Conservation (phyloP, 2,329 filamentous ascomycete species). For the Ophiognomonia clavigignenti-juglandacearum region DNA sequence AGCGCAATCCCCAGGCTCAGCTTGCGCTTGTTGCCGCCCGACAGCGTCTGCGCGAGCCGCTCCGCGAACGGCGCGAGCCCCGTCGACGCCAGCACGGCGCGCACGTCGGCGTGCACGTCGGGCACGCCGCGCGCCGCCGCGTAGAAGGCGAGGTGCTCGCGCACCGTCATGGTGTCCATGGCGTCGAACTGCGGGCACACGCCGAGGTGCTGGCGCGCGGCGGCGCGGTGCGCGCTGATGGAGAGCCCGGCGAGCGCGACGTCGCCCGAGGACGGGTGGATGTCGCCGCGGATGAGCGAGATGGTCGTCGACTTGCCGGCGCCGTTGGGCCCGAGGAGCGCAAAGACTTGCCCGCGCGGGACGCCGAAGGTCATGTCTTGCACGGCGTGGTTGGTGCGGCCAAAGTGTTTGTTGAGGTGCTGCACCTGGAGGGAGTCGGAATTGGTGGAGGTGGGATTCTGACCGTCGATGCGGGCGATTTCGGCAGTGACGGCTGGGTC, state of each 20-base stretch:
- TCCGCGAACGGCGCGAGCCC: conserved; percentile 66
- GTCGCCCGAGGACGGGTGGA: conserved; percentile 59
- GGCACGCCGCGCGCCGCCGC: conserved; percentile 75
- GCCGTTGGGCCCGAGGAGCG: conserved; percentile 83
- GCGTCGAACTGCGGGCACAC: conserved; percentile 88
- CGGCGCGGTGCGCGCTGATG: conserved; percentile 65
- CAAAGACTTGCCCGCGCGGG: conserved; percentile 76
- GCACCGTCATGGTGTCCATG: conserved; percentile 84
- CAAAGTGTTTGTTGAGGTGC: conserved; percentile 76
- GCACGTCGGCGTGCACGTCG: conserved; percentile 72
- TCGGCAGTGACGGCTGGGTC: conserved; percentile 64
- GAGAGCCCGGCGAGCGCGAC: conserved; percentile 74
- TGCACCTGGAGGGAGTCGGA: conserved; percentile 71
- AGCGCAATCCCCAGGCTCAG: conserved; percentile 82
- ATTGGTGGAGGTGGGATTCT: conserved; percentile 30
- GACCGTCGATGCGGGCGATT: conserved; percentile 54
- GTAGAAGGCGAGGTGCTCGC: conserved; percentile 84
- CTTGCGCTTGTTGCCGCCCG: conserved; percentile 92
- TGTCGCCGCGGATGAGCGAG: conserved; percentile 82
- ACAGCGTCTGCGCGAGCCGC: conserved; percentile 74
- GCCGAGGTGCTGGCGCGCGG: conserved; percentile 73
- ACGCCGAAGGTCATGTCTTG: conserved; percentile 85
- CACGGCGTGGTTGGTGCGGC: conserved; percentile 43
- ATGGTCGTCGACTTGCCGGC: conserved; percentile 91
- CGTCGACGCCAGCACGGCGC: conserved; percentile 73